These are phyloP conservation scores for Thozetella sp. DNA, from an alignment of 495 filamentous ascomycete species.

Conservation along the genomic window DNA sequence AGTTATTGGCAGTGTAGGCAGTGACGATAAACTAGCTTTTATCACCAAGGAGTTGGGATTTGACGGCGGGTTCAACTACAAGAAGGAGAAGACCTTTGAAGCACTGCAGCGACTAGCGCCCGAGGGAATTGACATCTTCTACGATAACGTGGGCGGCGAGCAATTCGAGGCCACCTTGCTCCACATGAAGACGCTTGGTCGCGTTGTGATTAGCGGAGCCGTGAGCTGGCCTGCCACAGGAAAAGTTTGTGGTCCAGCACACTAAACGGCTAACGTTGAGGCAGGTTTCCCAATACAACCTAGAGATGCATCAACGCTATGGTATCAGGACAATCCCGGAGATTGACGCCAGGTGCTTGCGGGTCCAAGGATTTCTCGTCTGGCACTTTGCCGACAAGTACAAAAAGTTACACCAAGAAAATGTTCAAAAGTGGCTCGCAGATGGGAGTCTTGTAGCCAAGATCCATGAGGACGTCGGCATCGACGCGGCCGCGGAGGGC, in stretches of 20 bases:
- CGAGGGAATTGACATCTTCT: slow-evolving; percentile 91
- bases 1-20: slow-evolving; percentile 72
- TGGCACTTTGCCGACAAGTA: slow-evolving; percentile 70
- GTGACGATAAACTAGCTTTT: slow-evolving; percentile 68
- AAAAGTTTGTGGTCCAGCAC: neutral
- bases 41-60: slow-evolving; percentile 67
- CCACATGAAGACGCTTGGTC: slow-evolving; percentile 68
- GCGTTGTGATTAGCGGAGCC: slow-evolving; percentile 64
- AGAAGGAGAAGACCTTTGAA: slow-evolving; percentile 62
- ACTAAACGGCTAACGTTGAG: slow-evolving; percentile 14
- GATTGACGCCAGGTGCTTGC: slow-evolving; percentile 46
- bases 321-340: slow-evolving; percentile 67
- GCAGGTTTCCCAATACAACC: slow-evolving; percentile 80
- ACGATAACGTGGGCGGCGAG: slow-evolving; percentile 92
- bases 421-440: slow-evolving; percentile 80
- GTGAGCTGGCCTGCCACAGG: slow-evolving; percentile 22
- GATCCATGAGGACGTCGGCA: slow-evolving; percentile 71
- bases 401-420: slow-evolving; percentile 75
- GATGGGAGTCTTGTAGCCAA: slow-evolving; percentile 80
- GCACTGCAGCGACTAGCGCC: slow-evolving; percentile 78
- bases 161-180: slow-evolving; percentile 77
- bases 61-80: slow-evolving; percentile 74
- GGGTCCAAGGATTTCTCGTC: slow-evolving; percentile 79
- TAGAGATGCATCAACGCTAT: slow-evolving; percentile 56
- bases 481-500: slow-evolving; percentile 80